Conservation (phyloP, 768 basidiomycete species). For the Kockovaella imperatae region DNA sequence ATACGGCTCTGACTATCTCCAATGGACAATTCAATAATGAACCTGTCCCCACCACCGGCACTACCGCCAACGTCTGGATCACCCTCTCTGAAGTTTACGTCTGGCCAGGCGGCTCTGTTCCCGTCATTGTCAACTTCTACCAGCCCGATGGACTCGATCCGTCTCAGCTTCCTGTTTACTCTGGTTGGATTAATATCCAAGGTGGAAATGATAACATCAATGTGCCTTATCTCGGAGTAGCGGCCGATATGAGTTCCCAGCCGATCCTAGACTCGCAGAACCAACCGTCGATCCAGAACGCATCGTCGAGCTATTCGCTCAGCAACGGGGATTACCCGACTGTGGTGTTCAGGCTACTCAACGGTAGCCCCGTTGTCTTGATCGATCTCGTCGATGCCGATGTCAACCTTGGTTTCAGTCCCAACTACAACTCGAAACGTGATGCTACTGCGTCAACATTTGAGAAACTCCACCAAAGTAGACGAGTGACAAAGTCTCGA, state of each 20-base stretch:
- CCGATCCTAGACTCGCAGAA: constrained; percentile 37
- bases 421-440: constrained; percentile 26
- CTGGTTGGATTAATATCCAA: constrained; percentile 52
- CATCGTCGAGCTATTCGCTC: constrained; percentile 28
- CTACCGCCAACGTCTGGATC: constrained; percentile 51
- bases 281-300: constrained; percentile 27
- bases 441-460: background rate
- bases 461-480: too few relatives aligned
- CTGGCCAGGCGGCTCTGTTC: constrained; percentile 23
- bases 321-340: constrained; percentile 23
- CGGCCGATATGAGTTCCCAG: constrained; percentile 38
- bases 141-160: constrained; percentile 49
- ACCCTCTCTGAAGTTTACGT: constrained; percentile 49
- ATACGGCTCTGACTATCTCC: constrained; percentile 34
- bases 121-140: constrained; percentile 49
- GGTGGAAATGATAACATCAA: constrained; percentile 17
- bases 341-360: constrained; percentile 31
- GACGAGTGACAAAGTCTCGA: too few relatives aligned
- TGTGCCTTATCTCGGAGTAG: constrained; percentile 43
- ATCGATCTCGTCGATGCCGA: constrained; percentile 37
- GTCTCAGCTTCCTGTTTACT: constrained; percentile 54
- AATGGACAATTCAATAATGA: constrained; percentile 40
- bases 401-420: constrained; percentile 32
- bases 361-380: constrained; percentile 25
- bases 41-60: constrained; percentile 48